A percentile compares a stretch with the other conserved stretches of the same genome.
phyloP scores from a whole-genome alignment of 352 stramenopile genomes.

The Globisporangium takayamanum region DNA sequence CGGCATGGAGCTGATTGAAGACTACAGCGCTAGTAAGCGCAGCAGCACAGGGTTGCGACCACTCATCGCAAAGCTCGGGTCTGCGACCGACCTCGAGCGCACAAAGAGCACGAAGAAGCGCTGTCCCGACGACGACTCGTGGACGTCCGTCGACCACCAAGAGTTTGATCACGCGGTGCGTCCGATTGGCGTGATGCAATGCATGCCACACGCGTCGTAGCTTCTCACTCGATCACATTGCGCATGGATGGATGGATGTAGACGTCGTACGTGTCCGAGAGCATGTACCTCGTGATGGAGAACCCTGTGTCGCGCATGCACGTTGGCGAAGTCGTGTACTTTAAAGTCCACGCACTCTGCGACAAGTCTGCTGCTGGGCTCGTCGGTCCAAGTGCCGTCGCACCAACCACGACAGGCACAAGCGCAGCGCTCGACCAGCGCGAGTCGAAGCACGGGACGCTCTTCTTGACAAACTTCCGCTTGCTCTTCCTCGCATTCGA shows the following conservation, averaged over 20 bases:
- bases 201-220: background rate
- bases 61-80: background rate
- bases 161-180: slow-evolving; percentile 70
- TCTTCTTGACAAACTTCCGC: slow-evolving; percentile 71
- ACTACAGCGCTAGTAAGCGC: slow-evolving; percentile 8
- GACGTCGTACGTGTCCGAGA: slow-evolving; percentile 72
- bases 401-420: background rate
- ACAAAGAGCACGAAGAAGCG: slow-evolving; percentile 20
- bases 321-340: slow-evolving; percentile 56
- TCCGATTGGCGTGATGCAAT: background rate
- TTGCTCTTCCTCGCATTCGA: slow-evolving; percentile 74
- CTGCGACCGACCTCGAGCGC: slow-evolving; percentile 2
- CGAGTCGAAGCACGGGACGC: slow-evolving; percentile 43
- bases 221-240: slow-evolving; percentile 6
- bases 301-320: slow-evolving; percentile 47
- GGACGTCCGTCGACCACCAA: slow-evolving; percentile 75
- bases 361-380: slow-evolving; percentile 43
- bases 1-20: slow-evolving; percentile 14
- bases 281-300: slow-evolving; percentile 78
- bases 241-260: slow-evolving; percentile 15
- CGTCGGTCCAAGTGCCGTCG: slow-evolving; percentile 21
- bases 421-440: background rate
- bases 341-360: slow-evolving; percentile 68
- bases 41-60: slow-evolving; percentile 2
- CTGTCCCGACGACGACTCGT: slow-evolving; percentile 72